Evolutionary conservation across 345 rosid genomes (phyloP), one percentile per base, ranked within the genome.

Genomic region (Rhodamnia rubescens): DNA sequence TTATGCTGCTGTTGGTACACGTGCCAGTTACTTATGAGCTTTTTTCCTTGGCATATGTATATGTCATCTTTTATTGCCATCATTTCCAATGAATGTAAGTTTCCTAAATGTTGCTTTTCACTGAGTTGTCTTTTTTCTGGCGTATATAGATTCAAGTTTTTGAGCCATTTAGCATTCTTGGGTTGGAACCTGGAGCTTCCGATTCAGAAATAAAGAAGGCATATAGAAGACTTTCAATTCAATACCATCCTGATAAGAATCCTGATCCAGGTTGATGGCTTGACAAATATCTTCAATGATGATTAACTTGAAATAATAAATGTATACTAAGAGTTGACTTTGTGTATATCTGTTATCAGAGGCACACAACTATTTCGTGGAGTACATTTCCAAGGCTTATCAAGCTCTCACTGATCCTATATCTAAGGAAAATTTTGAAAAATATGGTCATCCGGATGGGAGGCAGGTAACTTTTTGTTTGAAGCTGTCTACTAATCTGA

Each of bases 361-460:
- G 96, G 99, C 99, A 52, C 88, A 94, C 89, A 92, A 87, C 7
- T 95, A 90, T 85, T 98, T 96, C 88, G 95, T 97, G 91, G 99
- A 95, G 91, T 96, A 59, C 87, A 95, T 97, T 88, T 91, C 98
- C 75, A 96, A 98, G 94, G 99, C 99, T 86, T 98, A 95, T 90
- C 98, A 98, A 87, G 99, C 99, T 54, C 90, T 98, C 59, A 98
- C 98, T 42, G 98, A 98, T 88, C 98, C 99, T 11, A 54, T 93
- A 64, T 96, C 99, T 57, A 99, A 96, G 55, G 99, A 96, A 92
- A 98, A 96, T 91, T 97, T 90, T 90, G 99, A 97, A 92, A 97
- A 95, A 88, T 97, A 97, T 83, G 99, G 99, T 53, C 99, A 98
- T 91, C 99, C 99, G 3, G 99, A 98, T 90, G 99, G 99, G 51